These are phyloP conservation scores for Fomitopsis schrenkii DNA, from an alignment of 1,284 basidiomycete genomes.

Conservation along the genomic window DNA sequence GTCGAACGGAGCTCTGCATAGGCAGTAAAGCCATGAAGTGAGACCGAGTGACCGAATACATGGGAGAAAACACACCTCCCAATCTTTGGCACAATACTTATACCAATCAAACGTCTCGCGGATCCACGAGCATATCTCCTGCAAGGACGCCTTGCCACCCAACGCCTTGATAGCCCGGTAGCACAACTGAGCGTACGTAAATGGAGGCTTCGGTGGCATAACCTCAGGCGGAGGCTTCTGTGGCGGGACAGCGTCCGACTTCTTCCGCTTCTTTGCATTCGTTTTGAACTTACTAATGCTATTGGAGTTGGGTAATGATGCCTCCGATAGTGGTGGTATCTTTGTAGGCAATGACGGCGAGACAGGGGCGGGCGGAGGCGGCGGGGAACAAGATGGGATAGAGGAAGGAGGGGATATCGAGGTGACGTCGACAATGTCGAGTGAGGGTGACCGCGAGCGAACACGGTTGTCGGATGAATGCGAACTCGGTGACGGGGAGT, in stretches of 20 bases:
- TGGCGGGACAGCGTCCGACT: slow-evolving; percentile 40
- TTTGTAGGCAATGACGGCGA: slow-evolving; percentile 23
- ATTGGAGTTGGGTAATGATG: slow-evolving; percentile 57
- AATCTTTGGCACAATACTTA: slow-evolving; percentile 62
- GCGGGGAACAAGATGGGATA: slow-evolving; percentile 67
- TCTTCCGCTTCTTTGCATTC: slow-evolving; percentile 70
- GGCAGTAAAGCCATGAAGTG: slow-evolving; percentile 11
- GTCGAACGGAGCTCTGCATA: slow-evolving; percentile 82
- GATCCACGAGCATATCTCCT: slow-evolving; percentile 92
- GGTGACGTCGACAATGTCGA: slow-evolving; percentile 78
- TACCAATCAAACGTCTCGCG: slow-evolving; percentile 88
- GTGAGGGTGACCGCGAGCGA: slow-evolving; percentile 60
- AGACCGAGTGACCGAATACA: slow-evolving; percentile 6
- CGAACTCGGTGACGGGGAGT: slow-evolving; percentile 73
- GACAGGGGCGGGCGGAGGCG: slow-evolving; percentile 46
- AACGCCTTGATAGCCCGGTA: slow-evolving; percentile 75
- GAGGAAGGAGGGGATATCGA: slow-evolving; percentile 81
- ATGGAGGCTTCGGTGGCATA: slow-evolving; percentile 75
- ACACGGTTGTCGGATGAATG: slow-evolving; percentile 52
- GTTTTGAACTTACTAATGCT: slow-evolving; percentile 45
- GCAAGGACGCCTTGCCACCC: slow-evolving; percentile 83
- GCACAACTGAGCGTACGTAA: slow-evolving; percentile 78
- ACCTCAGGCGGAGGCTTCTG: slow-evolving; percentile 58
- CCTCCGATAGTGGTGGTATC: slow-evolving; percentile 29
- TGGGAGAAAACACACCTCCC: slow-evolving; percentile 66